A percentile compares a stretch with the other conserved stretches of the same genome.
Evolutionary conservation across 768 basidiomycete species (phyloP).

Genomic region (Neoboletus subvelutipes): DNA sequence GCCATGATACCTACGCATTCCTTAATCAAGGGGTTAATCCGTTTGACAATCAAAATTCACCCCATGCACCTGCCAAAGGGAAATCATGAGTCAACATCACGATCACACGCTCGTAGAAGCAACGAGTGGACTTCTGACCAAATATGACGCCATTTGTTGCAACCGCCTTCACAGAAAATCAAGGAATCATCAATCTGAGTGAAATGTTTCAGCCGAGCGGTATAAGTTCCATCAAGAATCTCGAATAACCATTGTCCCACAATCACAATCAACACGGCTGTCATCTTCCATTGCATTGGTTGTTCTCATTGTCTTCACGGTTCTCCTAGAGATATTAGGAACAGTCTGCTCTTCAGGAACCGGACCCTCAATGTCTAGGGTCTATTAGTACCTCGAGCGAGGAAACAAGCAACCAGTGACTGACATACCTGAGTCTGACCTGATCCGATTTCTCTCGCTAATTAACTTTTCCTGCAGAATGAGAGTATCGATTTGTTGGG

Average conservation of each 20-base stretch:
- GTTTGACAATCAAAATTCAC: slow-evolving; percentile 15
- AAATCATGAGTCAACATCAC: background rate
- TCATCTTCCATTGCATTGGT: slow-evolving; percentile 29
- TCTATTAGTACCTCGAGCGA: background rate
- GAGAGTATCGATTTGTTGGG: slow-evolving; percentile 40
- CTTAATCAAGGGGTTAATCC: background rate
- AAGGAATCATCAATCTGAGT: slow-evolving; percentile 53
- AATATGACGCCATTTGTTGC: slow-evolving; percentile 70
- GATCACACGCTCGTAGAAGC: background rate
- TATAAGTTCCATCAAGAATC: background rate
- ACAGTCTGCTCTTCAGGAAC: slow-evolving; percentile 14
- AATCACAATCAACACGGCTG: slow-evolving; percentile 62
- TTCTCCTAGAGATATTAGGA: background rate
- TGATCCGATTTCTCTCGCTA: slow-evolving; percentile 5
- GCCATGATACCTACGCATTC: slow-evolving; percentile 56
- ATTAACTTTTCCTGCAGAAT: slow-evolving; percentile 34
- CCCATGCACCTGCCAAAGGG: slow-evolving; percentile 38
- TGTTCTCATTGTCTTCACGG: slow-evolving; percentile 7
- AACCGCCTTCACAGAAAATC: slow-evolving; percentile 71
- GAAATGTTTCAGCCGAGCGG: background rate
- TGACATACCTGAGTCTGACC: slow-evolving; percentile 48
- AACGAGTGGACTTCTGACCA: slow-evolving; percentile 48
- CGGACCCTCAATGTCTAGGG: slow-evolving; percentile 36
- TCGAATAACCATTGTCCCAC: slow-evolving; percentile 51
- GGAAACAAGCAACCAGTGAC: slow-evolving; percentile 30